Evolutionary conservation across 2,329 filamentous ascomycete genomes (phyloP).

Genomic region (Nemania sp.): DNA sequence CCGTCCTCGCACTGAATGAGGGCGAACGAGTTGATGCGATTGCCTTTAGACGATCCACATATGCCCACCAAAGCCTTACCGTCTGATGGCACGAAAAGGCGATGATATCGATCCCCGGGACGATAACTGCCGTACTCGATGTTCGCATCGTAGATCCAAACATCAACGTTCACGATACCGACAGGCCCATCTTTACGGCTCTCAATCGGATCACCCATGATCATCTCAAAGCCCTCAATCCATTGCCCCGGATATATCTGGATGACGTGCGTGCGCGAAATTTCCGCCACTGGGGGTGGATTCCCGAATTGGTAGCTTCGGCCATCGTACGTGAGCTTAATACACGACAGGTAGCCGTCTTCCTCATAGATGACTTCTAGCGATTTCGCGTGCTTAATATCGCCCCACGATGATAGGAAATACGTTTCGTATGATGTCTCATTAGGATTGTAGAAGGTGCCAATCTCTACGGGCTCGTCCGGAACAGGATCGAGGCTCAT

Average conservation of each 20-base stretch:
- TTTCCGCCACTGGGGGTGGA: slow-evolving; percentile 7
- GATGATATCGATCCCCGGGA: slow-evolving; percentile 12
- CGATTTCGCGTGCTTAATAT: not conserved
- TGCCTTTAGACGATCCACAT: slow-evolving; percentile 19
- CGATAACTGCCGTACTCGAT: slow-evolving; percentile 10
- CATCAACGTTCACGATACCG: slow-evolving; percentile 23
- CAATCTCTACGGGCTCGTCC: slow-evolving; percentile 9
- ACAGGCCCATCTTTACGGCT: slow-evolving; percentile 16
- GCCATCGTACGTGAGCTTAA: not conserved
- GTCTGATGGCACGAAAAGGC: slow-evolving; percentile 17
- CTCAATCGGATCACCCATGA: slow-evolving; percentile 23
- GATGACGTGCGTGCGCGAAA: slow-evolving; percentile 13
- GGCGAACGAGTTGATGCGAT: slow-evolving; percentile 20
- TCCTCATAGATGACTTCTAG: slow-evolving; percentile 16
- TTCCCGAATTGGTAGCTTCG: slow-evolving; percentile 12
- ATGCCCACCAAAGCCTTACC: slow-evolving; percentile 14
- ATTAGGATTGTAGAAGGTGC: slow-evolving; percentile 13
- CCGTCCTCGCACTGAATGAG: slow-evolving; percentile 17
- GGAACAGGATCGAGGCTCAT: slow-evolving; percentile 13
- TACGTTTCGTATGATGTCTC: not conserved
- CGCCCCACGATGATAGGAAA: slow-evolving; percentile 5
- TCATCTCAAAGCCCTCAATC: slow-evolving; percentile 25
- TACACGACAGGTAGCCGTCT: slow-evolving; percentile 20
- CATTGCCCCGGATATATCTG: slow-evolving; percentile 1
- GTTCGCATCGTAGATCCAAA: slow-evolving; percentile 9